Conservation (phyloP, 2,329 filamentous ascomycete species). For the Scorias spongiosa region DNA sequence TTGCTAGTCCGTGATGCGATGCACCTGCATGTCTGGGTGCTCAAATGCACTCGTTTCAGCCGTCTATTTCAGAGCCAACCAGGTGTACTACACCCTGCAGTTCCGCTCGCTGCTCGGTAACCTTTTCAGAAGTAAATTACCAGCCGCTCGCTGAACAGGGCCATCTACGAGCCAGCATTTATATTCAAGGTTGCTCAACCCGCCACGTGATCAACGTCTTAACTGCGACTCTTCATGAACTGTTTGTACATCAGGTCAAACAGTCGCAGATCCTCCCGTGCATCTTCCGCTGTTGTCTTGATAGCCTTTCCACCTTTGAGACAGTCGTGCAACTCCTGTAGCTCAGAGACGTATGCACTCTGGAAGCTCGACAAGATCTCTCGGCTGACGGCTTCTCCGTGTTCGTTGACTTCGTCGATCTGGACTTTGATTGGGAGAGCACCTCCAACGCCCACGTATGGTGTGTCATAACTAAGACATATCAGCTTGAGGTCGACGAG, state of each 20-base stretch:
- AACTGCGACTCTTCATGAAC: slow-evolving; percentile 1
- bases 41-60: too few relatives aligned
- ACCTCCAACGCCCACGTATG: slow-evolving; percentile 33
- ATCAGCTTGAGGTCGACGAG: neutral
- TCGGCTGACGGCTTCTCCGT: slow-evolving; percentile 17
- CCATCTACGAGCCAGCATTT: too few relatives aligned
- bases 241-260: slow-evolving; percentile 17
- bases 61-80: too few relatives aligned
- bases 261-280: slow-evolving; percentile 24
- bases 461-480: slow-evolving; percentile 33
- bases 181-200: too few relatives aligned
- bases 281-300: slow-evolving; percentile 30
- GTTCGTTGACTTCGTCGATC: slow-evolving; percentile 28
- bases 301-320: slow-evolving; percentile 23
- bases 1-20: too few relatives aligned
- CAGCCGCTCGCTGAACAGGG: too few relatives aligned
- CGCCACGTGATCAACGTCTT: too few relatives aligned
- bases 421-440: slow-evolving; percentile 36
- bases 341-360: slow-evolving; percentile 30
- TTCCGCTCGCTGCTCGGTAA: too few relatives aligned
- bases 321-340: slow-evolving; percentile 25
- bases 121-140: too few relatives aligned
- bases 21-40: too few relatives aligned
- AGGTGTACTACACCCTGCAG: too few relatives aligned
- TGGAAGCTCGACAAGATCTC: slow-evolving; percentile 31